Percentiles rank a stretch among this genome's conserved stretches.
phyloP scores from a whole-genome alignment of 2,329 filamentous ascomycete genomes.

The Alternaria solani region DNA sequence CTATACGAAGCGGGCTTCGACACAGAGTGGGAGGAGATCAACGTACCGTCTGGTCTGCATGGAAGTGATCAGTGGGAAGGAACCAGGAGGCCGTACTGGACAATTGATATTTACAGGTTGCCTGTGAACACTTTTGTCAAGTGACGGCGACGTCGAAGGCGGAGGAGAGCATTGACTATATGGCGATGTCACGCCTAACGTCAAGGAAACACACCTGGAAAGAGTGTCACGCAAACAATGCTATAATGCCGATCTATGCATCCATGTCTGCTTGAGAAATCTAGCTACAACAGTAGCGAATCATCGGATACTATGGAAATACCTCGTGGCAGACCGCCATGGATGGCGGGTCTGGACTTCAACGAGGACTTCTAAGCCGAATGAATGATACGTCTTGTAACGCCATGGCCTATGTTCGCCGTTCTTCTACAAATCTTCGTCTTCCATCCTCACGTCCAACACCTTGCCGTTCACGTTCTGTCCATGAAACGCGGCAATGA shows the following conservation, averaged over 20 bases:
- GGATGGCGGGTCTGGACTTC: neutral
- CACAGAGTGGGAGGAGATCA: constrained; percentile 48
- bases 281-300: neutral
- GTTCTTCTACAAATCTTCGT: neutral
- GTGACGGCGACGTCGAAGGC: constrained; percentile 11
- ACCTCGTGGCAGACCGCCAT: neutral
- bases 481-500: neutral
- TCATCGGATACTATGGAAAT: neutral
- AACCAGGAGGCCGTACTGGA: constrained; percentile 49
- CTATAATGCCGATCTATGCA: neutral
- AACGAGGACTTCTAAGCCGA: neutral
- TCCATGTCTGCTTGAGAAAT: neutral
- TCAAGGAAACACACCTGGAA: neutral
- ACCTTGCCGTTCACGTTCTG: neutral
- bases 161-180: neutral
- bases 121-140: constrained; percentile 49
- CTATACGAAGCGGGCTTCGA: constrained; percentile 49
- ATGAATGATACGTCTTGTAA: neutral
- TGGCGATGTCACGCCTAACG: neutral
- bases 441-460: neutral
- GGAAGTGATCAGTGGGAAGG: constrained; percentile 49
- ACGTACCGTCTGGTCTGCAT: constrained; percentile 43
- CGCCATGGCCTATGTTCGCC: neutral
- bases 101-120: constrained; percentile 47
- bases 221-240: neutral